A percentile compares a stretch with the other conserved stretches of the same genome.
phyloP scores from a whole-genome alignment of 2,329 filamentous ascomycete species.

The Colletotrichum camelliae region DNA sequence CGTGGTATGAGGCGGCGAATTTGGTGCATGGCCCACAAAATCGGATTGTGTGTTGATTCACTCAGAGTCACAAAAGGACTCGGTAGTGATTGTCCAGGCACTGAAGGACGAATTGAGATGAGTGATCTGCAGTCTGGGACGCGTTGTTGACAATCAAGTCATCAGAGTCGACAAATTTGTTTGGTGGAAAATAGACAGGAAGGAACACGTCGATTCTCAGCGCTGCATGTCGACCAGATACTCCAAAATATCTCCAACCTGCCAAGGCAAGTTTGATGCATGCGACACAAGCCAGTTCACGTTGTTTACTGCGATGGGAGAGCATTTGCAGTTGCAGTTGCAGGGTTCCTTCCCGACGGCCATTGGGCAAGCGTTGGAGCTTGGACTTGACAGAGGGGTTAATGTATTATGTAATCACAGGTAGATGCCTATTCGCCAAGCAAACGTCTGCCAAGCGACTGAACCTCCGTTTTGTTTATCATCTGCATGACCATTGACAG shows the following conservation, averaged over 20 bases:
- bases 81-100: neutral
- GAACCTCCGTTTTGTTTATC: neutral
- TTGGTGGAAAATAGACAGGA: neutral
- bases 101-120: neutral
- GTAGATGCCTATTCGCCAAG: neutral
- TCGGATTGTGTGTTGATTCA: neutral
- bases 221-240: neutral
- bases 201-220: neutral
- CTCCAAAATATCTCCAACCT: neutral
- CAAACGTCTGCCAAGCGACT: neutral
- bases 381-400: neutral
- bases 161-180: neutral
- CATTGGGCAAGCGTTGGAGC: neutral
- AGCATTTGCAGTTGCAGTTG: neutral
- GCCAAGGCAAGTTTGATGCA: neutral
- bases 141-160: neutral
- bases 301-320: neutral
- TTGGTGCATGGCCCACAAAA: neutral
- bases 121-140: neutral
- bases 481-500: neutral
- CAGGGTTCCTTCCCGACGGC: neutral
- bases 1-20: neutral
- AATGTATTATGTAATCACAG: neutral
- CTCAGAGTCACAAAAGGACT: neutral
- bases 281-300: neutral